Conservation (phyloP, 371 early-diverging fungal species). For the Umbelopsis sp. region DNA sequence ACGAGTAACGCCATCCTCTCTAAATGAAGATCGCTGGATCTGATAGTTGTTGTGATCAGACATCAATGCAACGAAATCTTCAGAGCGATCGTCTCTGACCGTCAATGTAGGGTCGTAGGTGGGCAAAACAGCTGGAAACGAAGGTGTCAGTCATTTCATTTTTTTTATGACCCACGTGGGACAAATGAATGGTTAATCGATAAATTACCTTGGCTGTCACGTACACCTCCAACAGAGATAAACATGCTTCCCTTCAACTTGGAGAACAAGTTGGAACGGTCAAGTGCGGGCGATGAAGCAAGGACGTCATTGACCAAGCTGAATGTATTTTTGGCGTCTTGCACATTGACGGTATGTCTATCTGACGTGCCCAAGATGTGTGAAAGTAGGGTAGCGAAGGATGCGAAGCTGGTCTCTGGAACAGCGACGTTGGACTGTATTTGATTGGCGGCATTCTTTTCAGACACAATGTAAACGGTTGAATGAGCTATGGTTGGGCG, state of each 20-base stretch:
- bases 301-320: neutral
- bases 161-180: neutral
- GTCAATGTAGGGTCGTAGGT: slow-evolving; percentile 36
- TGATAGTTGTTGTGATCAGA: slow-evolving; percentile 30
- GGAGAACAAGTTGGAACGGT: slow-evolving; percentile 7
- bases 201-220: neutral
- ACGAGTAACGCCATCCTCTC: slow-evolving; percentile 19
- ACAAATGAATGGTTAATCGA: neutral
- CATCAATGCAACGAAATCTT: slow-evolving; percentile 31
- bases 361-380: slow-evolving; percentile 14
- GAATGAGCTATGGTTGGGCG: neutral
- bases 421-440: neutral
- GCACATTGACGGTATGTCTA: slow-evolving; percentile 7
- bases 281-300: neutral
- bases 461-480: slow-evolving; percentile 1
- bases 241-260: slow-evolving; percentile 15
- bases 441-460: slow-evolving; percentile 8
- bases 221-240: slow-evolving; percentile 14
- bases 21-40: slow-evolving; percentile 21
- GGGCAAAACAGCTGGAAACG: slow-evolving; percentile 25
- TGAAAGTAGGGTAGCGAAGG: slow-evolving; percentile 11
- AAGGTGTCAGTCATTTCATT: neutral
- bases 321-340: slow-evolving; percentile 3
- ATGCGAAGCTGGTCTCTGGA: slow-evolving; percentile 9
- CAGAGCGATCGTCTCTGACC: slow-evolving; percentile 37